Evolutionary conservation across 139 green algal species (phyloP).

Genomic region (Chlorella sorokiniana): DNA sequence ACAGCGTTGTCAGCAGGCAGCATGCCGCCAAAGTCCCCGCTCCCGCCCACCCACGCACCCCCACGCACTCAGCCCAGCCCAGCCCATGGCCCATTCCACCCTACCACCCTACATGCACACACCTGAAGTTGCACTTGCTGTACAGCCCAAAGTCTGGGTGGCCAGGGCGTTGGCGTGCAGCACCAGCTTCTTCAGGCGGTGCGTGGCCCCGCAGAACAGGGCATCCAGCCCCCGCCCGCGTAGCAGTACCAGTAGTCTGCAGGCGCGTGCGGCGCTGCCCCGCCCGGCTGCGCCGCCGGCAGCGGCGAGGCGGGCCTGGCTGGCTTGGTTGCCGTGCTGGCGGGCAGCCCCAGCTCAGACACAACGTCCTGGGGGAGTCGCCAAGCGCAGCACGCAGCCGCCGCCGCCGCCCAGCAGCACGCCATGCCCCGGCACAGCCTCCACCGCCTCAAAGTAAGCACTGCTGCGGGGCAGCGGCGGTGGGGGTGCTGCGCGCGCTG

Average conservation of each 20-base stretch:
- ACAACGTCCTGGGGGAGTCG: constrained; percentile 56
- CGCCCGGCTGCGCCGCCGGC: background rate
- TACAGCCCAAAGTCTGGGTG: constrained; percentile 62
- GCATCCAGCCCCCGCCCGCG: constrained; percentile 50
- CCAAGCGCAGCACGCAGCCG: constrained; percentile 38
- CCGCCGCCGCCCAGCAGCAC: background rate
- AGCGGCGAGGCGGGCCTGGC: background rate
- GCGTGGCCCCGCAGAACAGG: constrained; percentile 50
- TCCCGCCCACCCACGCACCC: background rate
- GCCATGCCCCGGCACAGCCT: constrained; percentile 33
- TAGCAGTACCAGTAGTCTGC: constrained; percentile 61
- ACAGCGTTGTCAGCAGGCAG: too few species aligned
- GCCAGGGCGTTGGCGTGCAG: constrained; percentile 62
- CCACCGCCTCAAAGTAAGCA: constrained; percentile 22
- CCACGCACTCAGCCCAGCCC: background rate
- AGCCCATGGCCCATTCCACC: background rate
- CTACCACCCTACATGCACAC: background rate
- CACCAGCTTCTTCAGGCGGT: constrained; percentile 63
- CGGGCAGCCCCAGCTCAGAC: constrained; percentile 49
- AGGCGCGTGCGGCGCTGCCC: background rate
- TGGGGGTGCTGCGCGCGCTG: constrained; percentile 24
- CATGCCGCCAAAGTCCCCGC: too few species aligned
- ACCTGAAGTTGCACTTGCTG: constrained; percentile 63
- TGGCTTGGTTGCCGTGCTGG: constrained; percentile 1
- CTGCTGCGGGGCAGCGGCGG: constrained; percentile 30